Conservation (phyloP, 495 filamentous ascomycete genomes). For the Sphaerosporella brunnea region DNA sequence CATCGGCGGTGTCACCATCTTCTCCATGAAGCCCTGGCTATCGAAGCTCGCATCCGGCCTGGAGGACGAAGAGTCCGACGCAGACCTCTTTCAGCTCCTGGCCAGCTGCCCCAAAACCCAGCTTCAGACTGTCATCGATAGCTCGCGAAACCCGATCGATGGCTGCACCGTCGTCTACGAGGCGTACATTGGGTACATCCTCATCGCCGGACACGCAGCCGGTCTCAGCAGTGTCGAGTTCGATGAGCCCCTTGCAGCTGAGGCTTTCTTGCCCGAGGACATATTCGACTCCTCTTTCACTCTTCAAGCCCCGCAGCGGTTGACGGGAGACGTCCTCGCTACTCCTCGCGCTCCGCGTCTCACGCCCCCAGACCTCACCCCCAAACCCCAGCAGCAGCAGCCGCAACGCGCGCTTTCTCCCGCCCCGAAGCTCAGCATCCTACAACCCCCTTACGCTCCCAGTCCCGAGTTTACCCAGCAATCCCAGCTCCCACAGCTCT, state of each 20-base stretch:
- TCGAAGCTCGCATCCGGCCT: constrained; percentile 12
- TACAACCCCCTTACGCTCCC: constrained; percentile 16
- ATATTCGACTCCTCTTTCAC: not conserved
- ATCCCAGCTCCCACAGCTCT: constrained; percentile 7
- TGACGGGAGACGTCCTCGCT: too few species aligned
- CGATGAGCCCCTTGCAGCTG: constrained; percentile 14
- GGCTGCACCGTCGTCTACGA: constrained; percentile 22
- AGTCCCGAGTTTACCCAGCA: constrained; percentile 11
- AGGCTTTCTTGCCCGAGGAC: not conserved
- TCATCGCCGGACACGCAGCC: constrained; percentile 14
- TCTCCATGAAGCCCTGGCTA: constrained; percentile 25
- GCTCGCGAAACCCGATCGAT: constrained; percentile 3
- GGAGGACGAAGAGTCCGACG: constrained; percentile 20
- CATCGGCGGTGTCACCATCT: constrained; percentile 15
- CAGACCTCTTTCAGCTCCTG: constrained; percentile 10
- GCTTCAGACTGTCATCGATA: constrained; percentile 14
- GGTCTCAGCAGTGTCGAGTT: constrained; percentile 17
- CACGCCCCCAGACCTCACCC: not conserved
- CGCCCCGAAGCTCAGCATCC: constrained; percentile 4
- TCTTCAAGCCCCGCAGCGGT: not conserved
- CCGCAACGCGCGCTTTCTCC: constrained; percentile 2
- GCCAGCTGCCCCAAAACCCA: constrained; percentile 10
- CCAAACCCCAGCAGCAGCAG: not conserved
- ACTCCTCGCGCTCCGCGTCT: not conserved
- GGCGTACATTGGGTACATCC: constrained; percentile 23